Base-by-base conservation (phyloP, 2,329 filamentous ascomycete genomes). In the Raffaelea ambrosiae region DNA sequence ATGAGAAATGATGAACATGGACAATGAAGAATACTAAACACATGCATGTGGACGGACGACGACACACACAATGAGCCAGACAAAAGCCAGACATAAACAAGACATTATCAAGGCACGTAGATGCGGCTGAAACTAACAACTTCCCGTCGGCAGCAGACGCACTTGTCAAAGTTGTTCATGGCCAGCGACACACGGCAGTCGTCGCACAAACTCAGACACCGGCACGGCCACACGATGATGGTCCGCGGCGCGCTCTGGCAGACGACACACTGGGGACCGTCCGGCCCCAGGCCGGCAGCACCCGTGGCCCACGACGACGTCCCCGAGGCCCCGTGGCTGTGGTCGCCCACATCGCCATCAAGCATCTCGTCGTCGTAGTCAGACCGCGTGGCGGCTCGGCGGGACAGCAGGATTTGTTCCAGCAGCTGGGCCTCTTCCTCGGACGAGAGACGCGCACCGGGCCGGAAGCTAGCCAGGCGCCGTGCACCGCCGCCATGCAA, bases 131-230 rank as follows among this genome's bases (percentile, higher is more conserved):
- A 97, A 47, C 90, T 93, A 48, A 81, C 79, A 26, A 97, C 88
- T 57, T 93, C 86, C 48, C 88, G 80, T 44, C 93, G 78, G 64
- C 93, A 97, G 59, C 91, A 97, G 36, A 97, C 90, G 62, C 93
- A 98, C 61, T 88, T 94, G 54, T 90, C 88, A 63, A 95, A 97
- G 63, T 97, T 97, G 63, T 96, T 94, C 81, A 95, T 90, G 3
- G 93, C 93, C 53, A 97, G 73, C 40, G 88, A 91, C 33, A 97
- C 86, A 29, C 93, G 77, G 62, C 93, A 97, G 56, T 97, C 93
- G 63, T 98, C 93, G 62, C 93, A 97, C 13, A 97, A 74, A 56
- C 88, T 91, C 49, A 98, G 74, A 62, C 93, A 98, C 3, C 93
- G 86, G 63, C 93, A 98, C 0, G 93, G 93, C 93, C 93, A 97